Evolutionary conservation across 1,139 yeast genomes (phyloP).

Genomic region (Suhomyces yuchorum): DNA sequence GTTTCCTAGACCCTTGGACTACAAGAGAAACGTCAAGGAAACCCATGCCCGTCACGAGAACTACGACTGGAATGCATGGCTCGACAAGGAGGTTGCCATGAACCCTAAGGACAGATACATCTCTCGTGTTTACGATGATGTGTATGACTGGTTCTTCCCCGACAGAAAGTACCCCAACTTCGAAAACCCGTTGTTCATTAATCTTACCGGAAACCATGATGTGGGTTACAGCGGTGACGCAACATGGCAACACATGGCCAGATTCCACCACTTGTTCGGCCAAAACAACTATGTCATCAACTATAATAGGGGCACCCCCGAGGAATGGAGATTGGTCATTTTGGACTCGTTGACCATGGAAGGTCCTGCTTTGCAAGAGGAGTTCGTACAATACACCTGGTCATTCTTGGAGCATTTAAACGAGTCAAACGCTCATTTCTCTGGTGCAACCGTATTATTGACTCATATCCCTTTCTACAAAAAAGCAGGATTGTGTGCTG

Average conservation of each 20-base stretch:
- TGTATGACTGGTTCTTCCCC: constrained; percentile 65
- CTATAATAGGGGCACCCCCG: constrained; percentile 60
- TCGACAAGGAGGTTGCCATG: constrained; percentile 40
- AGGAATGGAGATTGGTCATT: constrained; percentile 83
- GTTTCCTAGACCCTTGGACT: constrained; percentile 55
- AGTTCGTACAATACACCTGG: constrained; percentile 68
- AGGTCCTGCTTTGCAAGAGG: constrained; percentile 84
- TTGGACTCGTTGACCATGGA: constrained; percentile 81
- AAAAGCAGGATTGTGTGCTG: constrained; percentile 76
- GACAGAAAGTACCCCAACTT: constrained; percentile 34
- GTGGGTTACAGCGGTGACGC: constrained; percentile 96
- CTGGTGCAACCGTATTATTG: constrained; percentile 78
- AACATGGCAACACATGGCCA: constrained; percentile 83
- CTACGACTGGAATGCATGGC: constrained; percentile 56
- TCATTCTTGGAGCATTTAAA: constrained; percentile 64
- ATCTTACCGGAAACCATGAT: constrained; percentile 93
- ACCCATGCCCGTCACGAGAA: constrained; percentile 48
- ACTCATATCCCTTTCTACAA: constrained; percentile 93
- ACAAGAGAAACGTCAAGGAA: constrained; percentile 51
- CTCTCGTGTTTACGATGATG: constrained; percentile 57
- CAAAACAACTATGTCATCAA: constrained; percentile 80
- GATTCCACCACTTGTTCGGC: constrained; percentile 77
- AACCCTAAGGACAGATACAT: constrained; percentile 46
- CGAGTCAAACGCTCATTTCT: constrained; percentile 48
- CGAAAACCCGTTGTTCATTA: constrained; percentile 62